Evolutionary conservation across 1,284 basidiomycete genomes (phyloP), one percentile per base, ranked within the genome.

Genomic region (Trichosporon asahii): DNA sequence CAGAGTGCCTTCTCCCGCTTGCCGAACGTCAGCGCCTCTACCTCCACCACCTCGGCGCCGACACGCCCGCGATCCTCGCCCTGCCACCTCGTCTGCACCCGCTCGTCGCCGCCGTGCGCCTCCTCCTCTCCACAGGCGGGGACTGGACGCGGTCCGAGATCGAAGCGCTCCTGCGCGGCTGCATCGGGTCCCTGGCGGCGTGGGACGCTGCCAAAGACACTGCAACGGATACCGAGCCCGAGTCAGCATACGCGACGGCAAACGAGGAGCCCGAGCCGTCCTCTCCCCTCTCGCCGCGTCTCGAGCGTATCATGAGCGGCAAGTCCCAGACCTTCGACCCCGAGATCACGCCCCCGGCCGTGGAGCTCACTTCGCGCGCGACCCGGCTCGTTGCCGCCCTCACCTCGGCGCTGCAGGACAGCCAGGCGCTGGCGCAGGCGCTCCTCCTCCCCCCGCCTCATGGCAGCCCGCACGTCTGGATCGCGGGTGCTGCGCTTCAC

Each of bases 371-470:
- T 40, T 89, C 90, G 76, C 86, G 92, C 9, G 87, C 89, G 74
- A 85, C 92, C 27, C 90, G 93, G 74, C 85, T 94, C 21, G 85
- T 88, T 55, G 90, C 91, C 0, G 91, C 93, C 76, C 76, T 89
- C 7, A 81, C 88, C 2, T 85, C 87, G 67, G 87, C 89, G 1
- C 77, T 90, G 70, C 68, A 73, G 0, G 82, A 83, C 64, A 57
- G 73, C 3, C 65, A 73, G 5, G 40, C 75, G 6, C 76, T 84
- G 11, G 79, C 82, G 8, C 80, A 83, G 66, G 70, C 81, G 3
- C 74, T 84, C 12, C 75, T 83, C 8, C 73, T 84, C 29, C 31
- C 18, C 31, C 60, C 70, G 11, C 79, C 78, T 0, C 80, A 82
- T 66, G 61, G 76, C 1, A 74, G 70, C 8, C 79, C 80, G 8